A percentile compares a stretch with the other conserved stretches of the same genome.
Conservation (phyloP, 371 early-diverging fungal species). For the Mucor indicus region DNA sequence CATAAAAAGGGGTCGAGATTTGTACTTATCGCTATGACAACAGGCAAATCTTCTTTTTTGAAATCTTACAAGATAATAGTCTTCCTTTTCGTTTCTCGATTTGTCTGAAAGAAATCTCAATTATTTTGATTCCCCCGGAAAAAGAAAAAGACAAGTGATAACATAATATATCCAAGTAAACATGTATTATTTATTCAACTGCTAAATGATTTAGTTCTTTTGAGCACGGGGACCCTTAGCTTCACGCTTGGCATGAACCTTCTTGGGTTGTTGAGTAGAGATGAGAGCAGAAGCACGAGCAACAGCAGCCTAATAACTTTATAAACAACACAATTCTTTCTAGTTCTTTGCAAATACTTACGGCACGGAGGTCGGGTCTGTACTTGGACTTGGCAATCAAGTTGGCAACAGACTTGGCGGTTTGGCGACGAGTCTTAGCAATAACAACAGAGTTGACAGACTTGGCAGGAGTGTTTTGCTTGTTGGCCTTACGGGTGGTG, state of each 20-base stretch:
- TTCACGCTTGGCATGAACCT: slow-evolving; percentile 57
- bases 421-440: slow-evolving; percentile 63
- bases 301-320: slow-evolving; percentile 62
- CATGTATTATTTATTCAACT: too few species aligned
- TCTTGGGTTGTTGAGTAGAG: slow-evolving; percentile 61
- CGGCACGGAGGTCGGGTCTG: slow-evolving; percentile 80
- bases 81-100: too few species aligned
- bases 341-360: slow-evolving; percentile 20
- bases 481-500: slow-evolving; percentile 61
- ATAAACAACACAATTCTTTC: too few species aligned
- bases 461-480: slow-evolving; percentile 58
- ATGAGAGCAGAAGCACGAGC: slow-evolving; percentile 78
- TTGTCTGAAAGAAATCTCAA: too few species aligned
- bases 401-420: slow-evolving; percentile 72
- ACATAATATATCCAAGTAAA: too few species aligned
- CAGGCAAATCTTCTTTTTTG: too few species aligned
- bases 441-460: slow-evolving; percentile 54
- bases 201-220: slow-evolving; percentile 41
- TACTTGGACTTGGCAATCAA: slow-evolving; percentile 61
- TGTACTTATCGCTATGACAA: too few species aligned
- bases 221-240: slow-evolving; percentile 28
- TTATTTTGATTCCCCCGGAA: too few species aligned
- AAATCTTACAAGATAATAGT: too few species aligned
- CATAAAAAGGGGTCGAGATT: too few species aligned
- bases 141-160: too few species aligned